Evolutionary conservation across 345 rosid genomes (phyloP).

Genomic region (Corchorus olitorius): DNA sequence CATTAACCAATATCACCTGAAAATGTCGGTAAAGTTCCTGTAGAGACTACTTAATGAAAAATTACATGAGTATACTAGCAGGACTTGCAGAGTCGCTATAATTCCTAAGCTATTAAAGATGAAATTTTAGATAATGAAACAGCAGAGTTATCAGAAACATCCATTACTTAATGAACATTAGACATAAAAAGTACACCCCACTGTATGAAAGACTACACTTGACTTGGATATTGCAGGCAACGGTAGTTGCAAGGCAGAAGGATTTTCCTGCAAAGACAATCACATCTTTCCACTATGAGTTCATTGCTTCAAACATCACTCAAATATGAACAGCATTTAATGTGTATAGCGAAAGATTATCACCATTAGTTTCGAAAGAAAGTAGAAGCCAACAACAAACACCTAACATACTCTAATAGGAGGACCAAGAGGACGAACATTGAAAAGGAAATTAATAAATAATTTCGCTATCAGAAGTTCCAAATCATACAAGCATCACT

Average conservation of each 20-base stretch:
- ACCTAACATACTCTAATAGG: not conserved
- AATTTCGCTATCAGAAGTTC: not conserved
- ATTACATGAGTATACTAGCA: constrained; percentile 1
- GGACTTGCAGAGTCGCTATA: not conserved
- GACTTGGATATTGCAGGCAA: not conserved
- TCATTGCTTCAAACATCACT: not conserved
- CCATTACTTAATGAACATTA: not conserved
- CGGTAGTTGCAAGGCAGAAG: not conserved
- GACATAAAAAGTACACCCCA: constrained; percentile 16
- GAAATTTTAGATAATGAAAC: constrained; percentile 1
- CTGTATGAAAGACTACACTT: constrained; percentile 15
- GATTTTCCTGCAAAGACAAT: constrained; percentile 9
- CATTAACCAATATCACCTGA: not conserved
- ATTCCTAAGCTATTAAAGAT: not conserved
- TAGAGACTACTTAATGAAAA: not conserved
- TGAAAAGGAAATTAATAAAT: not conserved
- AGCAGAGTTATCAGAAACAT: not conserved
- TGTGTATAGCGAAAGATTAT: not conserved
- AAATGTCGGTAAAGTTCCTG: not conserved
- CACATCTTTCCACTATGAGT: not conserved
- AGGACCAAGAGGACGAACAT: not conserved
- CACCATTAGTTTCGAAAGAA: not conserved
- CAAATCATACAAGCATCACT: not conserved
- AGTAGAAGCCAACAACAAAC: not conserved
- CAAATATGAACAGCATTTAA: not conserved